Evolutionary conservation across 164 flowering plant species (phyloP), one percentile per base, ranked within the genome.

Genomic region (Litsea cubeba): DNA sequence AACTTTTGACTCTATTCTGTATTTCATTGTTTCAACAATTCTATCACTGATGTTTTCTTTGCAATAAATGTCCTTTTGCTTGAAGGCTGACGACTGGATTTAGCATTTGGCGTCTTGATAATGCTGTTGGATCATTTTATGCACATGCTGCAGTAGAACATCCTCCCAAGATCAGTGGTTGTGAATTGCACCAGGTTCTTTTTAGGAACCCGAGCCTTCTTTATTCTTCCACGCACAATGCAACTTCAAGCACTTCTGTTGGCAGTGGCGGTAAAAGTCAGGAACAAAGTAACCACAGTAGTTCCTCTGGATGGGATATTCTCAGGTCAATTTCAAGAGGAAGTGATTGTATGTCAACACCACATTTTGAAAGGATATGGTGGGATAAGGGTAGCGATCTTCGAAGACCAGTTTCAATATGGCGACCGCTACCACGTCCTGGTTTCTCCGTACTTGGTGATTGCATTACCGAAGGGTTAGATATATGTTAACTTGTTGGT

Each of bases 331-430:
- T 91, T 74, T 92, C 99, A 35, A 91, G 79, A 77, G 82, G 87
- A 70, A 88, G 84, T 78, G 86, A 78, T 84, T 87, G 83, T 68
- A 76, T 89, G 72, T 89, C 98, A 32, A 92, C 97, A 7, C 98
- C 99, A 23, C 86, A 91, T 75, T 96, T 94, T 81, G 97, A 96
- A 81, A 89, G 97, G 82, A 85, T 96, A 75, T 96, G 99, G 99
- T 94, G 97, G 97, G 98, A 96, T 80, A 92, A 87, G 79, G 97
- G 98, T 70, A 77, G 88, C 83, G 99, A 94, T 68, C 65, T 87
- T 50, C 94, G 97, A 22, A 85, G 85, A 73, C 88, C 97, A 76
- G 88, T 96, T 75, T 96, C 99, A 15, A 88, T 96, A 80, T 96
- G 99, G 99, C 78, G 99, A 72, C 98, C 99, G 60, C 68, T 91